Percentiles rank a stretch among this genome's conserved stretches.
These are phyloP conservation scores for Hemerocallis citrina DNA, from an alignment of 106 monocot species.

Conservation along the genomic window DNA sequence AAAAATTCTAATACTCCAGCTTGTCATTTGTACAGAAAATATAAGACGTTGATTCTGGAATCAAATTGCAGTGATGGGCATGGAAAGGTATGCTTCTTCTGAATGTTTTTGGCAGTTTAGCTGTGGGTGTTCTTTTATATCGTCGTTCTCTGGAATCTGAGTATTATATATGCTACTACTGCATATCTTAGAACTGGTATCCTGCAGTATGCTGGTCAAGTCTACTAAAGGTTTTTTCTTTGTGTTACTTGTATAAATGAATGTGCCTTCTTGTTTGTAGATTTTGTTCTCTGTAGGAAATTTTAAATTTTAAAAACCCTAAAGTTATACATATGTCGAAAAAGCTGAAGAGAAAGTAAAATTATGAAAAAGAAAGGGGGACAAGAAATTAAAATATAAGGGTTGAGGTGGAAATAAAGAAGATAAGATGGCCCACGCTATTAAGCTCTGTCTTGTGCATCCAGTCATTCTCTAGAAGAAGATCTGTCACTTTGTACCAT, in stretches of 20 bases:
- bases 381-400: no score
- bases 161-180: neutral
- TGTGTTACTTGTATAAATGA: neutral
- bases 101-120: neutral
- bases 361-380: no score
- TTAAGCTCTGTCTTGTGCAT: no score
- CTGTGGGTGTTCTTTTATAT: neutral
- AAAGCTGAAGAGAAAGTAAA: no score
- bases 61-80: slow-evolving; percentile 16
- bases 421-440: no score
- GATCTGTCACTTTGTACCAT: no score
- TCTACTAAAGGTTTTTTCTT: neutral
- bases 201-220: neutral
- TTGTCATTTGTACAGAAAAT: slow-evolving; percentile 31
- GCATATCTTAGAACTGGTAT: neutral
- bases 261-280: neutral
- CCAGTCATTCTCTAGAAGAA: no score
- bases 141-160: neutral
- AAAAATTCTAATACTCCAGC: no score
- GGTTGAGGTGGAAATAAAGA: no score
- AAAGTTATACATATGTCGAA: neutral
- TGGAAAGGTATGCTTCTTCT: slow-evolving; percentile 31
- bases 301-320: neutral
- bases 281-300: neutral
- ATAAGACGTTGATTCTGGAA: slow-evolving; percentile 41